Evolutionary conservation across 176 grass and related monocot genomes (phyloP), one percentile per base, ranked within the genome.

Genomic region (Canna indica): DNA sequence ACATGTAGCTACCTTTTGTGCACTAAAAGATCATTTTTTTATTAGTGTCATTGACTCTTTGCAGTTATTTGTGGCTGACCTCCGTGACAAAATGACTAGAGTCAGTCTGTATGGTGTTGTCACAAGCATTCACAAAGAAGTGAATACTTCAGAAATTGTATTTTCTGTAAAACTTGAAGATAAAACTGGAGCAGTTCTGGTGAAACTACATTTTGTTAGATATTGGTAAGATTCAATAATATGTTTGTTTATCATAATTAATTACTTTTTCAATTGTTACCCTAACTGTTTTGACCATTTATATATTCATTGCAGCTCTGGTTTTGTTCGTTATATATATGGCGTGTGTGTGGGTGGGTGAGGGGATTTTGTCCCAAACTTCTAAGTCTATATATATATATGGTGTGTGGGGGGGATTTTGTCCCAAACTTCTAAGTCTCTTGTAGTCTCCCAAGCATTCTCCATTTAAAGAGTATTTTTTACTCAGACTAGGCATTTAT

Each of bases 91-190:
- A 85, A 90, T 92, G 86, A 81, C 73, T 46, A 86, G 93, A 67
- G 69, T 91, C 59, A 87, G 93, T 84, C 67, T 97, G 22, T 90
- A 87, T 85, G 93, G 86, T 56, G 84, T 77, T 7, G 59, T 97
- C 71, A 83, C 35, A 70, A 83, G 80, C 61, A 68, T 97, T 82
- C 71, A 22, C 76, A 97, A 81, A 80, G 54, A 80, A 73, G 73
- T 35, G 76, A 89, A 85, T 12, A 5, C 38, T 25, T 87, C 77
- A 73, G 84, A 73, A 44, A 75, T 71, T 59, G 74, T 78, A 34
- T 97, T 85, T 76, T 84, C 67, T 78, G 81, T 91, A 81, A 86
- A 79, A 52, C 71, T 97, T 72, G 93, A 90, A 82, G 88, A 96
- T 33, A 65, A 33, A 77, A 91, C 93, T 79, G 81, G 86, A 87